A percentile compares a stretch with the other conserved stretches of the same genome.
Conservation (phyloP, 2,329 filamentous ascomycete genomes). For the Ophiostoma piceae region DNA sequence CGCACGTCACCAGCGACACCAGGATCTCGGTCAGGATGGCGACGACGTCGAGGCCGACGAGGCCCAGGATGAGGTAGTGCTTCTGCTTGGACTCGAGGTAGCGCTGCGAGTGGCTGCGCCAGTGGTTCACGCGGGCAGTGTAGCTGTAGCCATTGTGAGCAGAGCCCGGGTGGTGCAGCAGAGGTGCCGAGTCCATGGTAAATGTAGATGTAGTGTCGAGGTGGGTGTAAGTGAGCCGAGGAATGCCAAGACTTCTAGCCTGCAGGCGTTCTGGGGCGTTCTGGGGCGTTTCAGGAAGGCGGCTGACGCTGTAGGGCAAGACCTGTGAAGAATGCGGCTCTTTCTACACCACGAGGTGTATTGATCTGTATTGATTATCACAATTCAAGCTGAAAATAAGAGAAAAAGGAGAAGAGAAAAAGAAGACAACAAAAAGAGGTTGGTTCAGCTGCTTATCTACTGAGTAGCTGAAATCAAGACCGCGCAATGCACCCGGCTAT, state of each 20-base stretch:
- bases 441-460: neutral
- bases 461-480: neutral
- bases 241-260: slow-evolving; percentile 21
- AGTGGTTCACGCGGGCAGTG: neutral
- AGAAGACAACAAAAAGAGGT: neutral
- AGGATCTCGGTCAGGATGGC: slow-evolving; percentile 46
- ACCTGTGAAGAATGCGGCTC: neutral
- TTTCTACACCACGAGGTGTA: neutral
- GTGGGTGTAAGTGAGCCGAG: slow-evolving; percentile 14
- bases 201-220: neutral
- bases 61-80: slow-evolving; percentile 42
- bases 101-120: slow-evolving; percentile 23
- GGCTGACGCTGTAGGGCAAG: neutral
- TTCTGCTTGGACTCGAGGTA: slow-evolving; percentile 34
- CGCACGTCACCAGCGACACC: slow-evolving; percentile 46
- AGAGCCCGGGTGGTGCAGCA: neutral
- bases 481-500: neutral
- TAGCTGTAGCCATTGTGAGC: neutral
- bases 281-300: neutral
- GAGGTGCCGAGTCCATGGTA: slow-evolving; percentile 4
- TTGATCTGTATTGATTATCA: neutral
- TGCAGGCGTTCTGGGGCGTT: neutral
- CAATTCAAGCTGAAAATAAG: neutral
- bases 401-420: neutral
- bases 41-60: slow-evolving; percentile 44